A percentile compares a stretch with the other conserved stretches of the same genome.
Evolutionary conservation across 306 rosid genomes (phyloP).

Genomic region (Lotus japonicus): DNA sequence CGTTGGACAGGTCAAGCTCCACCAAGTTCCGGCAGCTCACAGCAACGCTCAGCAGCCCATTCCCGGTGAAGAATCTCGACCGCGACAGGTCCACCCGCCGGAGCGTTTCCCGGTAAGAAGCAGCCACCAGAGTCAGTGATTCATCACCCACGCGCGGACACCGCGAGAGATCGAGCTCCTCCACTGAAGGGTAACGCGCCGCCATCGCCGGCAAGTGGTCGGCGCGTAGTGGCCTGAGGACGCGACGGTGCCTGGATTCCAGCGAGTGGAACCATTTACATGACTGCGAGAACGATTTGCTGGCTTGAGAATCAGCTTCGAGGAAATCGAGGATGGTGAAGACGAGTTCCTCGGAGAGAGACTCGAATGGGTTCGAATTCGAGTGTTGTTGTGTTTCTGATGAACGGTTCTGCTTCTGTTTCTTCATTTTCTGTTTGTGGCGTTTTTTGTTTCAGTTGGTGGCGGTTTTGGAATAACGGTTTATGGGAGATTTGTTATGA

Average conservation of each 20-base stretch:
- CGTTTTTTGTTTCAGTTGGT: neutral
- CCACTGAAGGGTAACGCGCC: slow-evolving; percentile 37
- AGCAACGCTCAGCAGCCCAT: slow-evolving; percentile 46
- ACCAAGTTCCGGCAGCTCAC: slow-evolving; percentile 41
- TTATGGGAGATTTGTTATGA: slow-evolving; percentile 6
- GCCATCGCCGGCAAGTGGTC: slow-evolving; percentile 47
- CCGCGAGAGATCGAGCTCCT: slow-evolving; percentile 56
- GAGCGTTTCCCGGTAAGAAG: slow-evolving; percentile 38
- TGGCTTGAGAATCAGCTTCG: slow-evolving; percentile 30
- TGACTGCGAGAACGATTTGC: slow-evolving; percentile 54
- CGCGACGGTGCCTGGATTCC: slow-evolving; percentile 71
- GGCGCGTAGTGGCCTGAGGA: slow-evolving; percentile 56
- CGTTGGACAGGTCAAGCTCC: slow-evolving; percentile 78
- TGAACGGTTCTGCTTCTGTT: slow-evolving; percentile 14
- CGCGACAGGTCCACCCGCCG: slow-evolving; percentile 60
- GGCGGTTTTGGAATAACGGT: slow-evolving; percentile 20
- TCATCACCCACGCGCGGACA: slow-evolving; percentile 56
- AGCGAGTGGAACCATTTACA: slow-evolving; percentile 25
- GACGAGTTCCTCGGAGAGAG: slow-evolving; percentile 66
- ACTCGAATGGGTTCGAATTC: slow-evolving; percentile 42
- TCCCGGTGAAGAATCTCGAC: slow-evolving; percentile 54
- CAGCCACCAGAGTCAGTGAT: slow-evolving; percentile 32
- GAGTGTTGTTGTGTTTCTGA: neutral
- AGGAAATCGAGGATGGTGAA: slow-evolving; percentile 65
- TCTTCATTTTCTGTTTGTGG: slow-evolving; percentile 26